A percentile compares a stretch with the other conserved stretches of the same genome.
phyloP scores from a whole-genome alignment of 2,329 filamentous ascomycete genomes.

The Neopestalotiopsis rosae region DNA sequence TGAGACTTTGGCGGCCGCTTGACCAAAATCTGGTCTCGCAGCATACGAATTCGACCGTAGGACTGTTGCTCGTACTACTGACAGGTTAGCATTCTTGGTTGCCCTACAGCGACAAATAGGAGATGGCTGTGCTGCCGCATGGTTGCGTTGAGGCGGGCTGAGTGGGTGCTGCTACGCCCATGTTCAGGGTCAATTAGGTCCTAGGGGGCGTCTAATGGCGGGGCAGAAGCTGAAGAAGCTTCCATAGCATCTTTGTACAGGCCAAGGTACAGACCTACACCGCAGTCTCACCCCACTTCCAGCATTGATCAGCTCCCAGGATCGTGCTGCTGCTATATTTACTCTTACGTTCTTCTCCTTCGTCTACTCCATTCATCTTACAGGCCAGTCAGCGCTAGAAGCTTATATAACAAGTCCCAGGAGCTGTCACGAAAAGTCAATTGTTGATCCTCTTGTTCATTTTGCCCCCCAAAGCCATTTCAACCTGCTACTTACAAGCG shows the following conservation, averaged over 20 bases:
- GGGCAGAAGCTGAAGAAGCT: slow-evolving; percentile 19
- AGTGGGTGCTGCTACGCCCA: slow-evolving; percentile 11
- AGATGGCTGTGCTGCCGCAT: slow-evolving; percentile 16
- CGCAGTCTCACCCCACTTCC: slow-evolving; percentile 9
- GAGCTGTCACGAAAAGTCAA: slow-evolving; percentile 6
- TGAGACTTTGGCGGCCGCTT: too few species aligned
- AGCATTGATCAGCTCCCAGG: slow-evolving; percentile 15
- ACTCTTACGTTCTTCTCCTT: slow-evolving; percentile 9
- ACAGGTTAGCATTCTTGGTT: neutral
- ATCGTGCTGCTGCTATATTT: slow-evolving; percentile 15
- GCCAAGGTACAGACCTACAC: neutral
- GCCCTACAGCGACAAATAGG: slow-evolving; percentile 15
- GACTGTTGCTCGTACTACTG: neutral
- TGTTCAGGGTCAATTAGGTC: slow-evolving; percentile 8
- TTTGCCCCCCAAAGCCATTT: neutral
- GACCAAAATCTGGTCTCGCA: too few species aligned
- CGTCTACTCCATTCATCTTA: neutral
- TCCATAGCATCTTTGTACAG: neutral
- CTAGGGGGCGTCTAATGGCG: slow-evolving; percentile 4
- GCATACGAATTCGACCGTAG: neutral
- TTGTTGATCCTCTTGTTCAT: neutral
- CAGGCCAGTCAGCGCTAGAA: slow-evolving; percentile 14
- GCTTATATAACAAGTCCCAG: neutral
- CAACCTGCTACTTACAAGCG: neutral
- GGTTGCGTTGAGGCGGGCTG: slow-evolving; percentile 9